A percentile compares a stretch with the other conserved stretches of the same genome.
phyloP scores from a whole-genome alignment of 176 grass and related monocot genomes.

The Zea mays region DNA sequence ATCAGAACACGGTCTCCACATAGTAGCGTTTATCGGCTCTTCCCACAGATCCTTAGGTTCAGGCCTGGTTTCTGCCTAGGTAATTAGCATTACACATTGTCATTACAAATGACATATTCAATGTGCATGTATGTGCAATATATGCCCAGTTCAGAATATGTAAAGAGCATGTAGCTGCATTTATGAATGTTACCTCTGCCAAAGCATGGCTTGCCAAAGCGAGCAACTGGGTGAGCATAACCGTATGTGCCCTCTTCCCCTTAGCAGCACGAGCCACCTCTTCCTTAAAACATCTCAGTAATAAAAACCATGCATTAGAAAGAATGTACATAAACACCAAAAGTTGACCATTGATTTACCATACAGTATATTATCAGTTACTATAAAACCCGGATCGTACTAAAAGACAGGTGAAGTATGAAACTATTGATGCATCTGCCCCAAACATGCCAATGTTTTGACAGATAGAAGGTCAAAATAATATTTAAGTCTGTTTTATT shows the following conservation, averaged over 20 bases:
- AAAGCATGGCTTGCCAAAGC: slow-evolving; percentile 82
- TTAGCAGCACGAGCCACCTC: slow-evolving; percentile 33
- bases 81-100: slow-evolving; percentile 36
- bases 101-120: slow-evolving; percentile 3
- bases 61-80: slow-evolving; percentile 78
- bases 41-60: slow-evolving; percentile 84
- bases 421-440: neutral
- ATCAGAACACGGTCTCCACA: slow-evolving; percentile 82
- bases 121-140: neutral
- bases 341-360: neutral
- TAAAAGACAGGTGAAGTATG: neutral
- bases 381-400: neutral
- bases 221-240: slow-evolving; percentile 77
- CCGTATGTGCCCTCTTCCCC: slow-evolving; percentile 41
- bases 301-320: neutral
- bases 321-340: slow-evolving; percentile 7
- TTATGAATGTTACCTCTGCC: slow-evolving; percentile 71
- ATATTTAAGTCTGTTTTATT: neutral
- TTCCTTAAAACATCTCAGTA: slow-evolving; percentile 25
- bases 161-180: neutral
- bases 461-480: neutral
- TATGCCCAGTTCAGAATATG: slow-evolving; percentile 12
- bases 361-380: neutral
- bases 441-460: neutral
- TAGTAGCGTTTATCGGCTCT: slow-evolving; percentile 70